A percentile compares a stretch with the other conserved stretches of the same genome.
These are phyloP conservation scores for Plenodomus lindquistii DNA, from an alignment of 2,329 filamentous ascomycete genomes.

Conservation along the genomic window DNA sequence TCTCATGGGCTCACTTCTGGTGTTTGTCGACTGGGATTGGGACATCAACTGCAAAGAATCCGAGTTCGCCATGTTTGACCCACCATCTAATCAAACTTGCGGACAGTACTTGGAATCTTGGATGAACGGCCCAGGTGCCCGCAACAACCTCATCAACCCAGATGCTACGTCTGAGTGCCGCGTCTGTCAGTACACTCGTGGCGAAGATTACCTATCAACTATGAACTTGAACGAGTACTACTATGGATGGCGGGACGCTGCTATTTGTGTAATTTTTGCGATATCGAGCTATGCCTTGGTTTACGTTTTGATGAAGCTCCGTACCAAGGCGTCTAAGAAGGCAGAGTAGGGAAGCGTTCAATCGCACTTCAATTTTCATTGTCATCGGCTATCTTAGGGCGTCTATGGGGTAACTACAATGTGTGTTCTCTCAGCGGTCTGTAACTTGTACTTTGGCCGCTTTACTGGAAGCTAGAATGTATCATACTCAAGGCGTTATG, in stretches of 20 bases:
- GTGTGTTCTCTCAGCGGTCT: too few species aligned
- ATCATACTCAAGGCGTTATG: too few species aligned
- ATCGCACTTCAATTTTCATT: too few species aligned
- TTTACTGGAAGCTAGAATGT: too few species aligned
- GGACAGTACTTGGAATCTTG: slow-evolving; percentile 51
- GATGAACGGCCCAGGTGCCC: slow-evolving; percentile 17
- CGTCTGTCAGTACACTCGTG: slow-evolving; percentile 64
- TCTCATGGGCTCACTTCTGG: slow-evolving; percentile 47
- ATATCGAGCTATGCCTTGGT: slow-evolving; percentile 58
- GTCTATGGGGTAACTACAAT: too few species aligned
- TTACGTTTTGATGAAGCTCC: slow-evolving; percentile 49
- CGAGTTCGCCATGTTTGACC: slow-evolving; percentile 51
- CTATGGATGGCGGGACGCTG: slow-evolving; percentile 70
- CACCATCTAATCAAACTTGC: slow-evolving; percentile 59
- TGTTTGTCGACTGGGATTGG: slow-evolving; percentile 49
- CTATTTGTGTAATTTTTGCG: slow-evolving; percentile 61
- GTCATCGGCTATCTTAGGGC: too few species aligned
- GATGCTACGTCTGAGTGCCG: slow-evolving; percentile 59
- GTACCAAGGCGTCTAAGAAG: slow-evolving; percentile 48
- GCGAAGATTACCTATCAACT: slow-evolving; percentile 62
- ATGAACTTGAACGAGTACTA: slow-evolving; percentile 65
- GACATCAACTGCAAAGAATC: slow-evolving; percentile 41
- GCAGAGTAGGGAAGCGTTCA: slow-evolving; percentile 42
- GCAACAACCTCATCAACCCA: slow-evolving; percentile 62
- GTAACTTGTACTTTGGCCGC: too few species aligned